These are phyloP conservation scores for Passiflora organensis DNA, from an alignment of 345 rosid genomes.

Conservation along the genomic window DNA sequence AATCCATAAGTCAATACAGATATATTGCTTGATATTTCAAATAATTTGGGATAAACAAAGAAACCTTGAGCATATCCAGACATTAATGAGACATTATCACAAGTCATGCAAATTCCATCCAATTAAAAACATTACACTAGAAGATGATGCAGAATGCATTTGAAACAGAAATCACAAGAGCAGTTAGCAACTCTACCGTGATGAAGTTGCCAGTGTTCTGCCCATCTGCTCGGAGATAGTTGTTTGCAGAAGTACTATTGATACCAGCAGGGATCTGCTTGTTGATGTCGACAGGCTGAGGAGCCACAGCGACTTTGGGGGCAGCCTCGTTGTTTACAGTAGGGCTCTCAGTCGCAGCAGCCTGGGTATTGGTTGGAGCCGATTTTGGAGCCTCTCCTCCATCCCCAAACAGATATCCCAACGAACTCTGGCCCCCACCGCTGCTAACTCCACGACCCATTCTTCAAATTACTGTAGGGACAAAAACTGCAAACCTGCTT, in stretches of 20 bases:
- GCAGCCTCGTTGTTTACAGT: constrained; percentile 26
- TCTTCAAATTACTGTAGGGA: no score
- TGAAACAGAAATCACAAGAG: neutral
- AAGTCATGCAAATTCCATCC: no score
- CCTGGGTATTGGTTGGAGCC: constrained; percentile 26
- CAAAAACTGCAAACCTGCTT: no score
- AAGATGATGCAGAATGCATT: no score
- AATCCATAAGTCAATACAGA: no score
- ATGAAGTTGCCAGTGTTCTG: constrained; percentile 82
- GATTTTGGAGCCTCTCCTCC: constrained; percentile 76
- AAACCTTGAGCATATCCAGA: no score
- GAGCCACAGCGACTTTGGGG: constrained; percentile 34
- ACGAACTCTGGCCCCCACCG: constrained; percentile 87
- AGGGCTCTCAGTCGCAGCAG: constrained; percentile 32
- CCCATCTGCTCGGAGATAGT: constrained; percentile 71
- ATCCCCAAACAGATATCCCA: constrained; percentile 70
- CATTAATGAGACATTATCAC: no score
- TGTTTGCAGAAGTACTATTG: constrained; percentile 54
- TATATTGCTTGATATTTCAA: no score
- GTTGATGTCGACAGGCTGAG: constrained; percentile 40
- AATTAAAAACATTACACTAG: no score
- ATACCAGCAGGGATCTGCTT: constrained; percentile 69
- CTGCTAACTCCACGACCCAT: constrained; percentile 82
- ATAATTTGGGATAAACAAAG: no score
- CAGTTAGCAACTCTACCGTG: constrained; percentile 38